phyloP scores from a whole-genome alignment of 139 green algal genomes.

The Tetraselmis chui region DNA sequence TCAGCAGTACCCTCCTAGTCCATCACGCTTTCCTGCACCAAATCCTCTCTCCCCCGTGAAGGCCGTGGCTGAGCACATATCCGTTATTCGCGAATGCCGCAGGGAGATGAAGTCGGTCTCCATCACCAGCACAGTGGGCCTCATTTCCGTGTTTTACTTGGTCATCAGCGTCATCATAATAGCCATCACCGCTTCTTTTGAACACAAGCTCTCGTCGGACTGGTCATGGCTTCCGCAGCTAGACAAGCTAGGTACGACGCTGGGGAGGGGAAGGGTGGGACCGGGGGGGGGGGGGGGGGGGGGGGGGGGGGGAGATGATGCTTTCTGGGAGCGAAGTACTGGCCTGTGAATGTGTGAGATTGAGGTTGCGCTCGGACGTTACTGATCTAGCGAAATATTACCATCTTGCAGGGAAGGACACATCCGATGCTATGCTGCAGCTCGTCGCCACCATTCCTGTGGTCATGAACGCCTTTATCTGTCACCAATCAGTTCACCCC shows the following conservation, averaged over 20 bases:
- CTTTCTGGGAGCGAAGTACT: too few relatives aligned
- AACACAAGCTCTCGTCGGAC: not conserved
- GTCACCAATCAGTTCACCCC: not conserved
- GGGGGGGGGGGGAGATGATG: too few relatives aligned
- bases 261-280: too few relatives aligned
- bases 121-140: not conserved
- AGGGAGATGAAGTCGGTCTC: not conserved
- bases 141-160: not conserved
- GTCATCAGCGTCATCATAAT: not conserved
- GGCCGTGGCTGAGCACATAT: too few relatives aligned
- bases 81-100: not conserved
- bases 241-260: not conserved
- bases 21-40: too few relatives aligned
- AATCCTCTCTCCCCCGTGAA: too few relatives aligned
- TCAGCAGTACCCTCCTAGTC: not conserved
- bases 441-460: not conserved
- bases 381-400: too few relatives aligned
- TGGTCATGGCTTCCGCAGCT: not conserved
- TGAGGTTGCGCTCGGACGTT: too few relatives aligned
- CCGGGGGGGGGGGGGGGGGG: too few relatives aligned
- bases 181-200: not conserved
- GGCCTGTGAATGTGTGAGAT: too few relatives aligned
- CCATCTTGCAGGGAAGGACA: not conserved
- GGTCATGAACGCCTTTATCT: not conserved
- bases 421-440: not conserved